Evolutionary conservation across 257 asterid species (phyloP), one percentile per base, ranked within the genome.

Genomic region (Solanum corneliomulleri): DNA sequence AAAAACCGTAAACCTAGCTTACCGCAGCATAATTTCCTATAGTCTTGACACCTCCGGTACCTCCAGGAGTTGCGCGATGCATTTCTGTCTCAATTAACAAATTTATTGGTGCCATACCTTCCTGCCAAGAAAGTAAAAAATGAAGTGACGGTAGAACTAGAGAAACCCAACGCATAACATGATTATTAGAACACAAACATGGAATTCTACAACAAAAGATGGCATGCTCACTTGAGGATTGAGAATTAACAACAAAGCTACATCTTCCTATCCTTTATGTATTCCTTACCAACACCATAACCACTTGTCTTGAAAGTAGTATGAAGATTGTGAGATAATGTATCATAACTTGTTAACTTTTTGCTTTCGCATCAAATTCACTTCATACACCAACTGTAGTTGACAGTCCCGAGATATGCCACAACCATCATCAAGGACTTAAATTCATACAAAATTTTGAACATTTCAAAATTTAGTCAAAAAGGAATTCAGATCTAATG

Each of bases 1-100:
- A 23, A 52, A 25, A 60, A 35, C 60, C 20, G 42, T 14, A 87
- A 52, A 25, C 88, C 66, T 78, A 84, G 90, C 98, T 89, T 88
- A 95, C 99, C 37, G 95, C 96, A 88, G 99, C 99, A 92, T 97
- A 97, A 87, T 97, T 97, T 87, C 99, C 99, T 39, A 97, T 91
- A 44, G 98, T 94, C 94, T 97, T 97, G 87, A 97, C 95, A 85
- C 98, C 96, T 90, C 99, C 99, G 83, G 99, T 97, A 89, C 99
- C 99, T 35, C 99, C 99, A 85, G 98, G 99, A 77, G 99, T 93
- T 72, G 99, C 98, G 47, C 99, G 96, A 91, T 97, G 99, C 93
- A 94, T 88, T 87, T 95, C 98, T 56, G 98, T 95, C 92, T 96
- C 99, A 86, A 97, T 95, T 70, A 96, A 89, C 94, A 97, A 92